Conservation (phyloP, 768 basidiomycete genomes). For the Boletus rubropictus region DNA sequence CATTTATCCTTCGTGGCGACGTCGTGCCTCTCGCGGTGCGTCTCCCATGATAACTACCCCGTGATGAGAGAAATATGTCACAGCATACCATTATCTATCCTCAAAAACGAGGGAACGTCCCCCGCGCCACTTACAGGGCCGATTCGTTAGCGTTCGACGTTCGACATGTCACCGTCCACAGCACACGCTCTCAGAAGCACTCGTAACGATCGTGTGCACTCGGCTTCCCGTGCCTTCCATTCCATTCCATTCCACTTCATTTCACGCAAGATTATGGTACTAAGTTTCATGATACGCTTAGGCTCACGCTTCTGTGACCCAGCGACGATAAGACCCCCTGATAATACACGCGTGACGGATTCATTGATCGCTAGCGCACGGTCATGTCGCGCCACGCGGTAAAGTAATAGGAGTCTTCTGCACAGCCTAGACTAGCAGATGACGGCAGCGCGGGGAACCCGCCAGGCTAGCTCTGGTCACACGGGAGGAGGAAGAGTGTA, state of each 20-base stretch:
- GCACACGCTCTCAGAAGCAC: constrained; percentile 3
- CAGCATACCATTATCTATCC: too few species aligned
- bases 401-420: neutral
- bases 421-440: constrained; percentile 1
- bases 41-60: neutral
- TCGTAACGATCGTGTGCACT: neutral
- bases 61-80: too few species aligned
- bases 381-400: neutral
- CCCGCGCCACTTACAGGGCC: neutral
- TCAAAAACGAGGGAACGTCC: neutral
- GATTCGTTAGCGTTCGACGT: neutral
- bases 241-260: constrained; percentile 13
- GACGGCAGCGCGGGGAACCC: neutral
- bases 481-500: neutral
- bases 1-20: neutral
- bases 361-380: constrained; percentile 10
- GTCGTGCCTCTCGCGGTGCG: neutral
- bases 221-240: constrained; percentile 5
- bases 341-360: constrained; percentile 8
- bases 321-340: constrained; percentile 1
- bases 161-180: neutral
- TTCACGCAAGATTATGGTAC: neutral
- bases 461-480: too few species aligned
- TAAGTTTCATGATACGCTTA: neutral
- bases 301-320: constrained; percentile 7